phyloP scores from a whole-genome alignment of 208 protist species.

The Trypanosoma rangeli region DNA sequence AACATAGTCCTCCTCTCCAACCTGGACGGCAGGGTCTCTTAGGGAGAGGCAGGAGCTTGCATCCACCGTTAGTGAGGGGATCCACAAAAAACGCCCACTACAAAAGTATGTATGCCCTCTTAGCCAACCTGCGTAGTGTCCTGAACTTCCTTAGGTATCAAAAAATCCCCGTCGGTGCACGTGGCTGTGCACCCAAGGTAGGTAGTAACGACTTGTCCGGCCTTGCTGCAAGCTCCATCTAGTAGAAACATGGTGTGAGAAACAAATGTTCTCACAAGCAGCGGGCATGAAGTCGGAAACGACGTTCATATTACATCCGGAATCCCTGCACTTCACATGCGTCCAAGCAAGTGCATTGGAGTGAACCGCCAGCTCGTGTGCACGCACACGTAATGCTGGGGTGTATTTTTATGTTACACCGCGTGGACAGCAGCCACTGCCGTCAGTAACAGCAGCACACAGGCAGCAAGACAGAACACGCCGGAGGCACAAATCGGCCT shows the following conservation, averaged over 20 bases:
- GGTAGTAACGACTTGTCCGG: conserved; percentile 23
- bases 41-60: conserved; percentile 22
- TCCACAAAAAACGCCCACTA: conserved; percentile 30
- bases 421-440: not conserved
- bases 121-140: conserved; percentile 17
- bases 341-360: conserved; percentile 4
- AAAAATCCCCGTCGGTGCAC: conserved; percentile 37
- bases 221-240: conserved; percentile 23
- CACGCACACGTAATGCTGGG: not conserved
- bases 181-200: conserved; percentile 16
- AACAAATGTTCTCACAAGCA: conserved; percentile 24
- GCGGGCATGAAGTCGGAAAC: not conserved
- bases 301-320: too few species aligned
- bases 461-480: not conserved
- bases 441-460: not conserved
- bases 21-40: conserved; percentile 2
- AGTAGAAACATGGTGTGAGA: conserved; percentile 29
- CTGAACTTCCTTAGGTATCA: conserved; percentile 34
- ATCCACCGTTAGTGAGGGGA: conserved; percentile 25
- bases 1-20: conserved; percentile 42
- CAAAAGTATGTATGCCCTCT: conserved; percentile 28
- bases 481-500: not conserved
- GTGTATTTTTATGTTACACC: not conserved
- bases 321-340: not conserved
- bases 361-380: conserved; percentile 2